Conservation (phyloP, 2,329 filamentous ascomycete species). For the Lasiodiplodia sp. region DNA sequence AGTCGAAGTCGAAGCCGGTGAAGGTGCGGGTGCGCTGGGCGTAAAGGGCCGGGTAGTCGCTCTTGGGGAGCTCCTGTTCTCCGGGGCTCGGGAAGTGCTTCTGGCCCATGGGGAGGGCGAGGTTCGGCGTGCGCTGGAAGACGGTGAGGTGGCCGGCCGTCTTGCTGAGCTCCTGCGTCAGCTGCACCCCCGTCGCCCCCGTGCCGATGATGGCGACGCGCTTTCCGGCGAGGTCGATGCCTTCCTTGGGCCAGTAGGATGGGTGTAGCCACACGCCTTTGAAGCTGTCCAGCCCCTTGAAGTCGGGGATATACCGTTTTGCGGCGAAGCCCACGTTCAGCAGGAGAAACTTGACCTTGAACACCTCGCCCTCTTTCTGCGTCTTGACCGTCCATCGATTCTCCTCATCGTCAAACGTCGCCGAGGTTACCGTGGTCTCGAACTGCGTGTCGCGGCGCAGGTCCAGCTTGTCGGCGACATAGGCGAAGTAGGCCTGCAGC, state of each 20-base stretch:
- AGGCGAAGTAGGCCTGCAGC: constrained; percentile 44
- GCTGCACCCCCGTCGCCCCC: constrained; percentile 40
- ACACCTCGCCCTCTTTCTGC: constrained; percentile 34
- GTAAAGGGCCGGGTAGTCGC: constrained; percentile 52
- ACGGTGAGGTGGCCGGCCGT: constrained; percentile 35
- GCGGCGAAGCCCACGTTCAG: constrained; percentile 45
- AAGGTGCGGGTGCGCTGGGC: constrained; percentile 32
- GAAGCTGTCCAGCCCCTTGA: constrained; percentile 45
- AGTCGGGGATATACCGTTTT: constrained; percentile 42
- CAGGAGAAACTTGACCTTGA: constrained; percentile 38
- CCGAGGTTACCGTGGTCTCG: constrained; percentile 46
- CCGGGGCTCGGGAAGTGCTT: not conserved
- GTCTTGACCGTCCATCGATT: constrained; percentile 44
- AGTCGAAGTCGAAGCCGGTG: constrained; percentile 37
- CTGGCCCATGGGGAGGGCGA: constrained; percentile 37
- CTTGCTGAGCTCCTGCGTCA: constrained; percentile 39
- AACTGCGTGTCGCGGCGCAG: constrained; percentile 51
- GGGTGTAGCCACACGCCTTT: constrained; percentile 43
- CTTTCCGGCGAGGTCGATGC: constrained; percentile 20
- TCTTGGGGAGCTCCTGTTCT: constrained; percentile 33
- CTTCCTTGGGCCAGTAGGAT: constrained; percentile 34
- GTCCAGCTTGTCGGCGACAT: constrained; percentile 43
- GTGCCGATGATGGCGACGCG: constrained; percentile 40
- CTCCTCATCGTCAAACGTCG: constrained; percentile 42
- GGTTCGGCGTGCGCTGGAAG: constrained; percentile 42